Percentiles rank a stretch among this genome's conserved stretches.
Conservation (phyloP, 1,284 basidiomycete genomes). For the Naganishia liquefaciens region DNA sequence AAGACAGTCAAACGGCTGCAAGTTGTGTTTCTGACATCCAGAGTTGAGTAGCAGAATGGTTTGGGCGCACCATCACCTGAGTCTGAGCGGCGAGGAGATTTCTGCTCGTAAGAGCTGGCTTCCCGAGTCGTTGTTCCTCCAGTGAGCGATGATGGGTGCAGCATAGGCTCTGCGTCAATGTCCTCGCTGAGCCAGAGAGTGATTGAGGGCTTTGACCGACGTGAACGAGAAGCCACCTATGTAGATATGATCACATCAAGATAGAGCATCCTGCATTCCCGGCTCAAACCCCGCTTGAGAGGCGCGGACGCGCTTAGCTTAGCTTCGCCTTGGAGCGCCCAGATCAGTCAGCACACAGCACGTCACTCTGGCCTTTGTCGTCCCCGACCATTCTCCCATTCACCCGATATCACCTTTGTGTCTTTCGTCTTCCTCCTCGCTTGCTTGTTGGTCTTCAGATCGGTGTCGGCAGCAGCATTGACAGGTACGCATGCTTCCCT, state of each 20-base stretch:
- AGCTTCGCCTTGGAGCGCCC: conserved; percentile 18
- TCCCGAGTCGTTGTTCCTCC: too few species aligned
- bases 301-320: conserved; percentile 24
- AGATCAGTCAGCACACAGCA: conserved; percentile 25
- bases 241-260: not conserved
- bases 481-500: conserved; percentile 7
- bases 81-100: too few species aligned
- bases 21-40: too few species aligned
- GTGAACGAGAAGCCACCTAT: not conserved
- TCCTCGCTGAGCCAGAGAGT: too few species aligned
- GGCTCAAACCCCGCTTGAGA: not conserved
- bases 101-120: too few species aligned
- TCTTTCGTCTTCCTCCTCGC: not conserved
- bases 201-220: too few species aligned
- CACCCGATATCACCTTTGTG: not conserved
- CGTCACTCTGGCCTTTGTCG: conserved; percentile 28
- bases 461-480: not conserved
- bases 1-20: too few species aligned
- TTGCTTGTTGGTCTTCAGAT: not conserved
- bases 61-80: too few species aligned
- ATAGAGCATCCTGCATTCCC: too few species aligned
- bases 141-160: too few species aligned
- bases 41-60: too few species aligned
- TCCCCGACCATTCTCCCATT: conserved; percentile 16
- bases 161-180: too few species aligned